Evolutionary conservation across 306 rosid species (phyloP).

Genomic region (Prunus kanzakura): DNA sequence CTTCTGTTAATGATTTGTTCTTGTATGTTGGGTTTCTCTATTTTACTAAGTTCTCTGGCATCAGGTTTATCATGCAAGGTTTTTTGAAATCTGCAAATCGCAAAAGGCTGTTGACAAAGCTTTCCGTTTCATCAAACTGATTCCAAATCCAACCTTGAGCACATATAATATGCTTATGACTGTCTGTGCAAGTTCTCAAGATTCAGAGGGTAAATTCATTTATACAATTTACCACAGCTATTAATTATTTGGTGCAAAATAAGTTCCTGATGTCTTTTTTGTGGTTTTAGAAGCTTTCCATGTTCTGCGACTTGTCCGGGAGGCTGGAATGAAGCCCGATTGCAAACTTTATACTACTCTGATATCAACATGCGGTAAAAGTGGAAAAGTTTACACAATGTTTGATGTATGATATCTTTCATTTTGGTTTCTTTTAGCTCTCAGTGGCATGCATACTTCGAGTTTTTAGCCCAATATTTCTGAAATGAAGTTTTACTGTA

Average conservation of each 20-base stretch:
- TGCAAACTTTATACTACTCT: conserved; percentile 96
- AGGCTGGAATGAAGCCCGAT: conserved; percentile 74
- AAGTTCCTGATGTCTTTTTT: conserved; percentile 30
- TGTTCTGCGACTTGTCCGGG: conserved; percentile 76
- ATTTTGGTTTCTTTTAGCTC: conserved; percentile 19
- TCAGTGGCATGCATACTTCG: background rate
- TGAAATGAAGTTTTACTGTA: background rate
- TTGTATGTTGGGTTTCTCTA: conserved; percentile 25
- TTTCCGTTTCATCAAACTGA: conserved; percentile 72
- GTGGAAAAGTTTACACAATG: conserved; percentile 93
- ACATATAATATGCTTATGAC: conserved; percentile 98
- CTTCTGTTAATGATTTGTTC: conserved; percentile 21
- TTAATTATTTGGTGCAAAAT: conserved; percentile 10
- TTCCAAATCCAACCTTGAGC: conserved; percentile 81
- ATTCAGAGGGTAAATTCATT: conserved; percentile 58
- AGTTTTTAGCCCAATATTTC: background rate
- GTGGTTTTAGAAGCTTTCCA: conserved; percentile 80
- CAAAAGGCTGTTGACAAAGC: conserved; percentile 86
- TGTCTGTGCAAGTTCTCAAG: conserved; percentile 76
- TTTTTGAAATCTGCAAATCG: conserved; percentile 76
- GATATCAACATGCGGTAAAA: conserved; percentile 87
- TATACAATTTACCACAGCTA: conserved; percentile 3
- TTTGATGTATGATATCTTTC: conserved; percentile 72
- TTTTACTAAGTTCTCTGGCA: conserved; percentile 34
- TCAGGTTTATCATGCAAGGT: conserved; percentile 93